These are phyloP conservation scores for Penicillium thymicola DNA, from an alignment of 2,329 filamentous ascomycete species.

Conservation along the genomic window DNA sequence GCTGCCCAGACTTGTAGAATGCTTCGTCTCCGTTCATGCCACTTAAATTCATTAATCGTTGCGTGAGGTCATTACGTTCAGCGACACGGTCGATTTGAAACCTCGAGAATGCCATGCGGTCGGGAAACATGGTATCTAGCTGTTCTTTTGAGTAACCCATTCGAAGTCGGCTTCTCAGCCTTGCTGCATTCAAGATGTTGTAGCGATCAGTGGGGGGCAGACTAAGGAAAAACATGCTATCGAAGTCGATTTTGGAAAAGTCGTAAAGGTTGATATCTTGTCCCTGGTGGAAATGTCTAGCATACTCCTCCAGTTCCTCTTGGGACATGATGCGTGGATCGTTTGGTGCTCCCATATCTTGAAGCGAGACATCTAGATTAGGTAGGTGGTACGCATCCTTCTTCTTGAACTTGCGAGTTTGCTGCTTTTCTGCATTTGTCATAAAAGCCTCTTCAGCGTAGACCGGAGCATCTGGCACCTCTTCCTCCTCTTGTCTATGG, in stretches of 20 bases:
- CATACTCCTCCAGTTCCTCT: slow-evolving; percentile 91
- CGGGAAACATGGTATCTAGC: slow-evolving; percentile 91
- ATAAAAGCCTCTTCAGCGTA: slow-evolving; percentile 91
- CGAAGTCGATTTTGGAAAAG: slow-evolving; percentile 98
- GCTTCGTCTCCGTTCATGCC: slow-evolving; percentile 78
- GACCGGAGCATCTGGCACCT: slow-evolving; percentile 71
- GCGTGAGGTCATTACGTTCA: slow-evolving; percentile 91
- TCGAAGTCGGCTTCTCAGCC: slow-evolving; percentile 78
- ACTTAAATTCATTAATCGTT: slow-evolving; percentile 89
- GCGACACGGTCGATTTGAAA: slow-evolving; percentile 95
- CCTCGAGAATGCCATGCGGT: slow-evolving; percentile 92
- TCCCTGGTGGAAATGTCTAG: slow-evolving; percentile 83
- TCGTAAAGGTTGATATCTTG: slow-evolving; percentile 89
- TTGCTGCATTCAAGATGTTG: slow-evolving; percentile 93
- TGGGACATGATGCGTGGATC: slow-evolving; percentile 96
- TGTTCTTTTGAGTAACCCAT: slow-evolving; percentile 98
- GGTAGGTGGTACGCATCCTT: slow-evolving; percentile 95
- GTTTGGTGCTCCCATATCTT: slow-evolving; percentile 82
- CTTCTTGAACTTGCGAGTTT: slow-evolving; percentile 77
- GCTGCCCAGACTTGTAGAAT: slow-evolving; percentile 59
- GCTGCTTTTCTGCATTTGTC: slow-evolving; percentile 69
- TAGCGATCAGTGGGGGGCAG: slow-evolving; percentile 87
- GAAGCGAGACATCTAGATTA: slow-evolving; percentile 72
- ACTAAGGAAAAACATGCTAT: slow-evolving; percentile 91
- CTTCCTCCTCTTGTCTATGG: slow-evolving; percentile 55